Conservation (phyloP, 305 asterid genomes). For the Lippia alba region DNA sequence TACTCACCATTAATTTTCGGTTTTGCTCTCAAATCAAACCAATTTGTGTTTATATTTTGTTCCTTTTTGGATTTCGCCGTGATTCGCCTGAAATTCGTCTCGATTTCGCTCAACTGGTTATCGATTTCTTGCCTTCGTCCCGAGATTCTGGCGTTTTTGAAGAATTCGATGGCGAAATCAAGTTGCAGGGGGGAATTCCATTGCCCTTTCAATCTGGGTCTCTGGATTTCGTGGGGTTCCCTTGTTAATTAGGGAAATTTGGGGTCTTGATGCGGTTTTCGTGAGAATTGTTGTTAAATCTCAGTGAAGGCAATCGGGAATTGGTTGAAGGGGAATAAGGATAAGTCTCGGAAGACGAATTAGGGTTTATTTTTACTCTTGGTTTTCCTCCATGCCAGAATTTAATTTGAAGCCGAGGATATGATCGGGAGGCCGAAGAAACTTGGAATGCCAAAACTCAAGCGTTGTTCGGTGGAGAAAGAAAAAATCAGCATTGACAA, state of each 20-base stretch:
- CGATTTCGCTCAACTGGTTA: not conserved
- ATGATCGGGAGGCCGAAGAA: slow-evolving; percentile 50
- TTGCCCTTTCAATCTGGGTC: slow-evolving; percentile 6
- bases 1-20: slow-evolving; percentile 19
- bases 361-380: slow-evolving; percentile 43
- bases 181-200: not conserved
- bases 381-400: slow-evolving; percentile 15
- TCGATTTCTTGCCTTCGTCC: slow-evolving; percentile 2
- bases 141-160: slow-evolving; percentile 10
- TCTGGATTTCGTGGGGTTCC: slow-evolving; percentile 32
- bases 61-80: slow-evolving; percentile 8
- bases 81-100: slow-evolving; percentile 25
- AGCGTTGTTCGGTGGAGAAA: slow-evolving; percentile 59
- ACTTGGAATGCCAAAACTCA: slow-evolving; percentile 71
- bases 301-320: slow-evolving; percentile 17
- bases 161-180: slow-evolving; percentile 23
- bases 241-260: slow-evolving; percentile 18
- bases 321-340: slow-evolving; percentile 36
- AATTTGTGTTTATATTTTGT: too few relatives aligned
- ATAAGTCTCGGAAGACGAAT: slow-evolving; percentile 31
- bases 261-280: slow-evolving; percentile 33
- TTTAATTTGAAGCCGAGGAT: slow-evolving; percentile 36
- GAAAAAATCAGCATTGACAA: slow-evolving; percentile 36
- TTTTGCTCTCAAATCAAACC: slow-evolving; percentile 29
- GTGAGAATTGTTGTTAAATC: slow-evolving; percentile 25